Conservation (phyloP, 495 filamentous ascomycete species). For the Aspergillus ellipticus region DNA sequence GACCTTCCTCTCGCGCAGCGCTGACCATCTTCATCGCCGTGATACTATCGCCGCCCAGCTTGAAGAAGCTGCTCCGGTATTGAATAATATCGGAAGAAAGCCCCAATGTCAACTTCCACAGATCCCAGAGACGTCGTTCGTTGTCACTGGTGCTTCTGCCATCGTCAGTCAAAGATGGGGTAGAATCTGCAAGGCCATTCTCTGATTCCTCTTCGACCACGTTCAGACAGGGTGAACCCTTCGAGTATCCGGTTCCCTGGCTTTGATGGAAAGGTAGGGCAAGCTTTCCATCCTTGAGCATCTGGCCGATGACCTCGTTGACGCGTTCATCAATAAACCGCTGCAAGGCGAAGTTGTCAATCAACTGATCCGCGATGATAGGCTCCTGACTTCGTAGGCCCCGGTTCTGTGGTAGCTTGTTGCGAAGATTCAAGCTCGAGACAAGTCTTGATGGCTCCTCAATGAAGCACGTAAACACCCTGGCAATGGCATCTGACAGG, state of each 20-base stretch:
- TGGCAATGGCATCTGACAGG: constrained; percentile 30
- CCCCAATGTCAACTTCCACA: constrained; percentile 46
- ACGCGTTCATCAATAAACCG: constrained; percentile 41
- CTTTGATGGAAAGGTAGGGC: constrained; percentile 20
- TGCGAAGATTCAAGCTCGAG: constrained; percentile 19
- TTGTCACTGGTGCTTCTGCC: constrained; percentile 8
- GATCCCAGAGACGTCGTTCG: constrained; percentile 39
- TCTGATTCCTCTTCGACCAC: constrained; percentile 10
- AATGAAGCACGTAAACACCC: constrained; percentile 33
- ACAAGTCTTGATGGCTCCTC: constrained; percentile 24
- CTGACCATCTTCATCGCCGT: constrained; percentile 66
- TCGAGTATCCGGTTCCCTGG: constrained; percentile 1
- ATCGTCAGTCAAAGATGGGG: constrained; percentile 10
- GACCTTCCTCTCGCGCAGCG: constrained; percentile 49
- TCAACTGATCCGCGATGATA: not conserved
- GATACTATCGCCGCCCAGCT: constrained; percentile 53
- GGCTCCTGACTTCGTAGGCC: not conserved
- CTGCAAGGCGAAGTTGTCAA: constrained; percentile 30
- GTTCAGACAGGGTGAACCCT: not conserved
- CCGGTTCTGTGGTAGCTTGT: not conserved
- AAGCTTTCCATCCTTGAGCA: constrained; percentile 35
- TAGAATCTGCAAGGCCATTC: constrained; percentile 13
- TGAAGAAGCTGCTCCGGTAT: constrained; percentile 47
- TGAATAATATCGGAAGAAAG: constrained; percentile 35
- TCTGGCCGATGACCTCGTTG: constrained; percentile 35